Evolutionary conservation across 495 filamentous ascomycete genomes (phyloP), one percentile per base, ranked within the genome.

Genomic region (Rhizodiscina lignyota): DNA sequence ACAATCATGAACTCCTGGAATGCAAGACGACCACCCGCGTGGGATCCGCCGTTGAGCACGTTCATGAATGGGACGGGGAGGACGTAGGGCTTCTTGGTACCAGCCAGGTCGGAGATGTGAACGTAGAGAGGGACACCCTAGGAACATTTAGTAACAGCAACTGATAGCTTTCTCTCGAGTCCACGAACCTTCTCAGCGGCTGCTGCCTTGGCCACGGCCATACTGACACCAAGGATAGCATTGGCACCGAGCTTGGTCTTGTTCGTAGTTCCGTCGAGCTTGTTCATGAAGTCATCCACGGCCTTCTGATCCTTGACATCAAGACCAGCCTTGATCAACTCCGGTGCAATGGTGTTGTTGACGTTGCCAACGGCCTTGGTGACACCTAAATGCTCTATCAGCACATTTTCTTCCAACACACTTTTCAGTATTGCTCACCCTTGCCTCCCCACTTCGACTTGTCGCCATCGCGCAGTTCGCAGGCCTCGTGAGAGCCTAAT

Each of bases 1-100:
- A 96, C 91, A 51, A 99, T 94, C 91, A 99, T 99, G 76, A 99
- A 99, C 63, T 99, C 91, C 65, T 99, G 91, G 79, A 99, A 99
- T 43, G 91, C 91, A 38, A 99, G 69, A 59, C 89, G 83, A 52
- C 91, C 91, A 72, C 91, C 91, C 44, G 91, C 91, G 68, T 99
- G 91, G 51, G 87, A 96, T 43, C 89, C 89, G 64, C 91, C 91
- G 63, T 99, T 99, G 42, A 99, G 72, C 55, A 99, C 91, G 68
- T 99, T 99, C 84, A 85, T 82, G 80, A 99, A 99, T 44, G 91
- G 91, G 38, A 99, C 91, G 36, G 91, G 91, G 8, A 99, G 79
- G 41, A 99, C 91, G 54, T 92, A 99, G 52, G 91, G 91, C 79
- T 99, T 94, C 79, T 96, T 94, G 60, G 89, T 96, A 45, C 85